phyloP scores from a whole-genome alignment of 768 basidiomycete genomes.

The Astraeus odoratus region DNA sequence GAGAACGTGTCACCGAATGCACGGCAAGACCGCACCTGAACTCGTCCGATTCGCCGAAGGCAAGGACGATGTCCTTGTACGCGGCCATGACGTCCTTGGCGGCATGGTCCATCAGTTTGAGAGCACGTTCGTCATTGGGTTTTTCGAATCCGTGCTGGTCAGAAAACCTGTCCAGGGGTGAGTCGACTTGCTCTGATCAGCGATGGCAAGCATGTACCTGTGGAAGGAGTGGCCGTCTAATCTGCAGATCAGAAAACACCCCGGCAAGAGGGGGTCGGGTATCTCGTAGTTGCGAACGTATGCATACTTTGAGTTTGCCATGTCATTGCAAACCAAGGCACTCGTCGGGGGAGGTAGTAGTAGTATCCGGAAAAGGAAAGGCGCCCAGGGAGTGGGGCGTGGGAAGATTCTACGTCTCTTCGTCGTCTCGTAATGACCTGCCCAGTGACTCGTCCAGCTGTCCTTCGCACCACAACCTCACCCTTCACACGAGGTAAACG shows the following conservation, averaged over 20 bases:
- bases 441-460: not conserved
- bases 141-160: conserved; percentile 78
- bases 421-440: too few relatives aligned
- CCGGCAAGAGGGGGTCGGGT: conserved; percentile 78
- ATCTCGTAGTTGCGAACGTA: conserved; percentile 90
- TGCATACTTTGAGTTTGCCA: conserved; percentile 91
- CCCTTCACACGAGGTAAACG: not conserved
- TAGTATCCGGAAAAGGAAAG: too few relatives aligned
- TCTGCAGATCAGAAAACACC: conserved; percentile 78
- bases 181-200: not conserved
- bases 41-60: conserved; percentile 96
- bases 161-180: conserved; percentile 55
- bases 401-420: too few relatives aligned
- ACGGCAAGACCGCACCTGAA: conserved; percentile 60
- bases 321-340: conserved; percentile 28
- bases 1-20: not conserved
- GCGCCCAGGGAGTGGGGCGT: not conserved
- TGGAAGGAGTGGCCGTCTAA: conserved; percentile 94
- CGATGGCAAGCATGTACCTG: conserved; percentile 43
- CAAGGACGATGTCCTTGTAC: conserved; percentile 78
- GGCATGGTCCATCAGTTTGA: conserved; percentile 88
- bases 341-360: too few relatives aligned
- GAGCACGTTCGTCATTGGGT: conserved; percentile 85
- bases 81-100: conserved; percentile 77
- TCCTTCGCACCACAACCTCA: conserved; percentile 2